A percentile compares a stretch with the other conserved stretches of the same genome.
phyloP scores from a whole-genome alignment of 169 alveolate genomes.

The Ichthyophthirius multifiliis region DNA sequence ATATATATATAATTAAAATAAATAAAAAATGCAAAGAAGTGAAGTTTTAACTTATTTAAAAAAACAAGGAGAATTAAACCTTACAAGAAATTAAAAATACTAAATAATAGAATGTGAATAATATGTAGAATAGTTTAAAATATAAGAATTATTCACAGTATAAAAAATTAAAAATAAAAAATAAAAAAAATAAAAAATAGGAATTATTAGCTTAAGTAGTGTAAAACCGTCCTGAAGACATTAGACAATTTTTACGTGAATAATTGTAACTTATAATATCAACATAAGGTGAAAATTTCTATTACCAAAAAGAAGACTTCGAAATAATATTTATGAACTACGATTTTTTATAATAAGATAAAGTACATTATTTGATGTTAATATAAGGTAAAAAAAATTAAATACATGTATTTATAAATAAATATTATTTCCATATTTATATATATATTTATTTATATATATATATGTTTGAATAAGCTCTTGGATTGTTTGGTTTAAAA shows the following conservation, averaged over 20 bases:
- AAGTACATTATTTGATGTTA: neutral
- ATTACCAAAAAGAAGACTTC: neutral
- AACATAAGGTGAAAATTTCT: neutral
- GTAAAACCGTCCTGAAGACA: neutral
- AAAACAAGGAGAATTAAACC: neutral
- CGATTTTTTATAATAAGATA: neutral
- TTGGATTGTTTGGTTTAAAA: neutral
- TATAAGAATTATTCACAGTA: neutral
- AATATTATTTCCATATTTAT: neutral
- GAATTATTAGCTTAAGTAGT: neutral
- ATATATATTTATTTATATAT: neutral
- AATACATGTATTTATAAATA: neutral
- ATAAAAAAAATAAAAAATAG: neutral
- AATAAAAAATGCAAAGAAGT: too few relatives aligned
- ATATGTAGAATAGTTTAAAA: neutral
- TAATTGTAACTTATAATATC: neutral
- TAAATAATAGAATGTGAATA: neutral
- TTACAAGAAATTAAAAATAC: neutral
- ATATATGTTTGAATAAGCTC: neutral
- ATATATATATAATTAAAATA: too few relatives aligned
- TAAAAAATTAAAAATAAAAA: neutral
- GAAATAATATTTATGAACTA: neutral
- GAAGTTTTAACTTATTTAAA: neutral
- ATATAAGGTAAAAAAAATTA: neutral
- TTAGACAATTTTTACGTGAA: neutral